Evolutionary conservation across 108 stramenopile species (phyloP).

Genomic region (Epithemia pelagica): DNA sequence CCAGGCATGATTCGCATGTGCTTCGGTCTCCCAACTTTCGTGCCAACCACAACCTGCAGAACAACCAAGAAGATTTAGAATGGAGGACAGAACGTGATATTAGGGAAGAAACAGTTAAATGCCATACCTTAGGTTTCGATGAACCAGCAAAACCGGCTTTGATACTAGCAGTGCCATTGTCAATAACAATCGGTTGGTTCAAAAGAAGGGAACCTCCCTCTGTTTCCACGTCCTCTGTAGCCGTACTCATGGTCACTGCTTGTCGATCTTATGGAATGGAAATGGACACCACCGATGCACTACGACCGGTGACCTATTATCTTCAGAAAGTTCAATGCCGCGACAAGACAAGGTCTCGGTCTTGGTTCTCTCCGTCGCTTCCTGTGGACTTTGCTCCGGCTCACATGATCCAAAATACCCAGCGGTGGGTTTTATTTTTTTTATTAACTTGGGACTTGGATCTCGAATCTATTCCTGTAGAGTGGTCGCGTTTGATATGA

Average conservation of each 20-base stretch:
- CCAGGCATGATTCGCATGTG: conserved; percentile 95
- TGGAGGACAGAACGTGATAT: not conserved
- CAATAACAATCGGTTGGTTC: conserved; percentile 95
- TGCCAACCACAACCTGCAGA: conserved; percentile 74
- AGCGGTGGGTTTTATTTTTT: no score
- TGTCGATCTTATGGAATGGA: no score
- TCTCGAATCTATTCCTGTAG: no score
- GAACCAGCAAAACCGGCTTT: conserved; percentile 98
- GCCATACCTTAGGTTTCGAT: conserved; percentile 85
- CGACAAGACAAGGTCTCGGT: no score
- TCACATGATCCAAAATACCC: no score
- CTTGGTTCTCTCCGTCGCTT: no score
- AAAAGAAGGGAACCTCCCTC: conserved; percentile 49
- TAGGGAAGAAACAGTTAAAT: not conserved
- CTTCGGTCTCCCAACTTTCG: conserved; percentile 90
- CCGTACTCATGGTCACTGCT: conserved; percentile 6
- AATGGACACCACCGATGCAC: no score
- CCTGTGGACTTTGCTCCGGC: no score
- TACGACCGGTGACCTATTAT: no score
- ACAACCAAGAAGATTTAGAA: conserved; percentile 4
- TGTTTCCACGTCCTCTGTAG: conserved; percentile 26
- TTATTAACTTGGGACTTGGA: no score
- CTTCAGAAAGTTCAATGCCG: no score
- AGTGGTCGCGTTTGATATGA: no score
- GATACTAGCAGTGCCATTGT: conserved; percentile 86